Conservation (phyloP, 2,329 filamentous ascomycete species). For the Fusarium sp. region DNA sequence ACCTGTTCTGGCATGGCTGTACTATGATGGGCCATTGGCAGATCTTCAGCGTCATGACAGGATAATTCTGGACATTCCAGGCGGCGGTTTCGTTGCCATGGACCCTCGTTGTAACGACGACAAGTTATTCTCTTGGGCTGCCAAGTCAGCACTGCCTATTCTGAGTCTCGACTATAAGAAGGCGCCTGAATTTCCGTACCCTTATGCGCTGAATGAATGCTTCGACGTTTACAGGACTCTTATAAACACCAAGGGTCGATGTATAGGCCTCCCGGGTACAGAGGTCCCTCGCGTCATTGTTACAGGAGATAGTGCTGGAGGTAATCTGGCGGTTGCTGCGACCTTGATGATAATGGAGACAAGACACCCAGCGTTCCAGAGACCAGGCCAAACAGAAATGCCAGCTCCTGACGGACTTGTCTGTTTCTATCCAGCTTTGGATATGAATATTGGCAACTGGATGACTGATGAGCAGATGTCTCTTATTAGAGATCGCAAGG, state of each 20-base stretch:
- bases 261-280: conserved; percentile 57
- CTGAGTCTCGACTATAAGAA: conserved; percentile 86
- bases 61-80: conserved; percentile 88
- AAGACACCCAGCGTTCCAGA: conserved; percentile 56
- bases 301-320: conserved; percentile 62
- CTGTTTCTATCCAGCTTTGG: conserved; percentile 88
- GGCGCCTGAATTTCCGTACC: conserved; percentile 63
- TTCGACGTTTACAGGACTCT: conserved; percentile 59
- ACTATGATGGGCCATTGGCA: conserved; percentile 88
- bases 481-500: conserved; percentile 84
- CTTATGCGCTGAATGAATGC: conserved; percentile 61
- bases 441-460: conserved; percentile 99
- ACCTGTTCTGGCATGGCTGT: conserved; percentile 87
- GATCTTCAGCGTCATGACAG: conserved; percentile 81
- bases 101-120: conserved; percentile 94
- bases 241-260: conserved; percentile 53
- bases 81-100: conserved; percentile 97
- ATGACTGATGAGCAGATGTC: conserved; percentile 99
- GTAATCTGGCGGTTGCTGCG: conserved; percentile 70
- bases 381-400: conserved; percentile 62
- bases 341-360: conserved; percentile 91
- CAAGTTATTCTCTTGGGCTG: conserved; percentile 92
- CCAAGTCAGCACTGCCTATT: conserved; percentile 86
- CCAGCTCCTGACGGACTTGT: conserved; percentile 83
- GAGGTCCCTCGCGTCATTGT: conserved; percentile 56